These are phyloP conservation scores for Lophiotrema nucula DNA, from an alignment of 495 filamentous ascomycete genomes.

Conservation along the genomic window DNA sequence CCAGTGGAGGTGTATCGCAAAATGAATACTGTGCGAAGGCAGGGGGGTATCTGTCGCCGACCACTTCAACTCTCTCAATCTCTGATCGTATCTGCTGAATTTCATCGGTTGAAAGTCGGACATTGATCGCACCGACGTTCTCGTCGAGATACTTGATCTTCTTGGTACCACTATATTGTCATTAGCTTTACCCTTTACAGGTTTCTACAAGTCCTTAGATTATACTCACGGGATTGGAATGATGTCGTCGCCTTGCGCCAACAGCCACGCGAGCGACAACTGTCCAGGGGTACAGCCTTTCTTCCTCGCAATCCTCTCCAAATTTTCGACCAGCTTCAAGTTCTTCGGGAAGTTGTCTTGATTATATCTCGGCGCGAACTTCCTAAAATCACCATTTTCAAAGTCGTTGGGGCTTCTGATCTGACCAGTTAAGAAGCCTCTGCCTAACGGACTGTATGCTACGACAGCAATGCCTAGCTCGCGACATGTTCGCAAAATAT, in stretches of 20 bases:
- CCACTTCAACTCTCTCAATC: slow-evolving; percentile 36
- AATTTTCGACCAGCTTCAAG: slow-evolving; percentile 50
- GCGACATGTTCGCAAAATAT: slow-evolving; percentile 54
- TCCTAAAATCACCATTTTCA: slow-evolving; percentile 46
- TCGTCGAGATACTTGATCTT: slow-evolving; percentile 40
- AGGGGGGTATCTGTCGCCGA: slow-evolving; percentile 38
- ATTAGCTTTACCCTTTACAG: neutral
- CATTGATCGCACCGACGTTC: slow-evolving; percentile 37
- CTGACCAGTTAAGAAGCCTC: slow-evolving; percentile 56
- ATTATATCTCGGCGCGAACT: slow-evolving; percentile 46
- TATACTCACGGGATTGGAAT: slow-evolving; percentile 40
- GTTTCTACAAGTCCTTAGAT: neutral
- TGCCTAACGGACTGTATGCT: slow-evolving; percentile 63
- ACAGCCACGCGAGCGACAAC: slow-evolving; percentile 56
- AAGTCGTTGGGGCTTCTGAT: slow-evolving; percentile 51
- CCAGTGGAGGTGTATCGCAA: slow-evolving; percentile 35
- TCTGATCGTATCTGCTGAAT: slow-evolving; percentile 38
- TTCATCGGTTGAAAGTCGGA: slow-evolving; percentile 39
- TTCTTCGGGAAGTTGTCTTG: slow-evolving; percentile 59
- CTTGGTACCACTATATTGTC: slow-evolving; percentile 38
- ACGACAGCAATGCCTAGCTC: slow-evolving; percentile 64
- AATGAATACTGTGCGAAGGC: slow-evolving; percentile 26
- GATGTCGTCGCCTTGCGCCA: slow-evolving; percentile 51
- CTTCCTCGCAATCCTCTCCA: slow-evolving; percentile 47
- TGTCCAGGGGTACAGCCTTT: slow-evolving; percentile 52